phyloP scores from a whole-genome alignment of 140 eudicot genomes.

The Senecio squalidus region DNA sequence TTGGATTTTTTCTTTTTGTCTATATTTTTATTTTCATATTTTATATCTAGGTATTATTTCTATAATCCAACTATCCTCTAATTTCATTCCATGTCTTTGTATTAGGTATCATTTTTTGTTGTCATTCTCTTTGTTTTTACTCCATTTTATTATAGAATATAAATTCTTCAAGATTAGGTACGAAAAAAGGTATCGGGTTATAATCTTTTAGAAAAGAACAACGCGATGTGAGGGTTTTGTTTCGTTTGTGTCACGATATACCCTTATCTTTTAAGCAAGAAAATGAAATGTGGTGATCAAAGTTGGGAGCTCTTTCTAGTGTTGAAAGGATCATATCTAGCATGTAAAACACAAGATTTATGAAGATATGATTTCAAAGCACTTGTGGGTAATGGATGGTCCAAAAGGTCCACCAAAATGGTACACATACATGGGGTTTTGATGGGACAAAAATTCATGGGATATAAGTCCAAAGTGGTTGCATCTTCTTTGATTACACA shows the following conservation, averaged over 20 bases:
- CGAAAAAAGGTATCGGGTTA: conserved; percentile 8
- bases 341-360: conserved; percentile 8
- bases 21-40: conserved; percentile 11
- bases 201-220: conserved; percentile 17
- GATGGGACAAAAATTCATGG: conserved; percentile 37
- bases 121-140: conserved; percentile 40
- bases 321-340: not conserved
- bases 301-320: not conserved
- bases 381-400: conserved; percentile 24
- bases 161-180: conserved; percentile 19
- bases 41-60: conserved; percentile 14
- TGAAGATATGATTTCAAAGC: conserved; percentile 28
- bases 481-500: conserved; percentile 39
- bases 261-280: conserved; percentile 1
- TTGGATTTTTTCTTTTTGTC: conserved; percentile 46
- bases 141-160: conserved; percentile 24
- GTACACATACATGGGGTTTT: conserved; percentile 14
- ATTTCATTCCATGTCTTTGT: conserved; percentile 36
- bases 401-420: conserved; percentile 22
- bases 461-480: conserved; percentile 35
- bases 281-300: conserved; percentile 4
- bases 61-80: conserved; percentile 34
- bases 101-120: conserved; percentile 50
- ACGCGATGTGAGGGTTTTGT: conserved; percentile 8
- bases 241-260: not conserved